Evolutionary conservation across 306 rosid species (phyloP), one percentile per base, ranked within the genome.

Genomic region (Lathyrus sativus): DNA sequence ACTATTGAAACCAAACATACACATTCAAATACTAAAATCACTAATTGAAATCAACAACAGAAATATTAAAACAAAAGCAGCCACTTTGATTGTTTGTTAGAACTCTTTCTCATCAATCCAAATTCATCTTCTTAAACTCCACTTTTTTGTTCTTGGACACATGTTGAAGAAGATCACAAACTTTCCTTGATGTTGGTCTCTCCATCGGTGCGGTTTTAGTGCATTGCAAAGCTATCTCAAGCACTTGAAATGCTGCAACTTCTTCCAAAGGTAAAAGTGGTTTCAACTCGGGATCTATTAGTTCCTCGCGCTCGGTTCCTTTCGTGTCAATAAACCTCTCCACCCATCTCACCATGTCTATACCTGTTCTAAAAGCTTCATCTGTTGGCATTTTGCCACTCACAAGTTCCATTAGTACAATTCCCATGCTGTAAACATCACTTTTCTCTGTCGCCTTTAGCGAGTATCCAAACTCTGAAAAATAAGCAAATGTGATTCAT

Each of bases 301-400:
- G 12, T 74, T 76, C 90, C 37, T 84, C 95, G 2, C 73, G 67
- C 5, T 14, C 56, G 11, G 38, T 43, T 29, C 68, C 87, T 35
- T 80, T 78, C 86, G 55, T 74, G 35, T 84, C 85, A 33, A 84
- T 29, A 19, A 57, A 72, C 24, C 72, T 81, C 80, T 88, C 92
- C 33, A 90, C 88, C 99, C 99, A 93, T 55, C 90, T 90, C 64
- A 93, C 99, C 92, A 93, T 88, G 85, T 88, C 89, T 83, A 93
- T 78, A 4, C 79, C 90, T 79, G 44, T 79, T 4, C 96, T 83
- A 44, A 90, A 93, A 9, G 56, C 70, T 24, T 65, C 82, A 67
- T 88, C 92, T 0, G 89, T 93, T 1, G 99, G 99, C 87, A 78
- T 76, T 67, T 77, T 93, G 12, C 99, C 99, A 35, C 88, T 86